Percentiles rank a stretch among this genome's conserved stretches.
These are phyloP conservation scores for Juglanconis oblonga DNA, from an alignment of 2,329 filamentous ascomycete species.

Conservation along the genomic window DNA sequence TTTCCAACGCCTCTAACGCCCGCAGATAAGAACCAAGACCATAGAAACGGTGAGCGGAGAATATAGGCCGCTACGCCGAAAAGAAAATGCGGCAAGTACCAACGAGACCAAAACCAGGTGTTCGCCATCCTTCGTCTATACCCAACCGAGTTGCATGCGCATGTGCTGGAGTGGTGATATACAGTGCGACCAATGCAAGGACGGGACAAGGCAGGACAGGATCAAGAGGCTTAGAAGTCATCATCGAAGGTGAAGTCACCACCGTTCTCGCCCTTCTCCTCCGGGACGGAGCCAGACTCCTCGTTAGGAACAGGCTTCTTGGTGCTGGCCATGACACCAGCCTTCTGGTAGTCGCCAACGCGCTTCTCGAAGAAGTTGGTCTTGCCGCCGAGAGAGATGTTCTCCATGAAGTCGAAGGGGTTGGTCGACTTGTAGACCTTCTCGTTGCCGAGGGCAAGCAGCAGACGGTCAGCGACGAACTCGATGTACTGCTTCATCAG, in stretches of 20 bases:
- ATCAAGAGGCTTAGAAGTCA: slow-evolving; percentile 71
- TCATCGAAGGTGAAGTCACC: slow-evolving; percentile 93
- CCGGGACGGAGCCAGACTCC: slow-evolving; percentile 37
- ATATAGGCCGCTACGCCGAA: slow-evolving; percentile 1
- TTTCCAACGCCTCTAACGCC: slow-evolving; percentile 14
- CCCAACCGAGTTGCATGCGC: slow-evolving; percentile 10
- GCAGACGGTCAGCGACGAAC: slow-evolving; percentile 94
- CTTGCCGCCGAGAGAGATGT: slow-evolving; percentile 97
- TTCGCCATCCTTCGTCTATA: slow-evolving; percentile 14
- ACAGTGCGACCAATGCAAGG: neutral
- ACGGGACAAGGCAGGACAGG: slow-evolving; percentile 15
- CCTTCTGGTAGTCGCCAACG: slow-evolving; percentile 99
- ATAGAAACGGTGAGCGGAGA: slow-evolving; percentile 3
- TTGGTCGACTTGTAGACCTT: slow-evolving; percentile 92
- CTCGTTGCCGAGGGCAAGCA: slow-evolving; percentile 87
- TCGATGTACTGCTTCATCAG: slow-evolving; percentile 99
- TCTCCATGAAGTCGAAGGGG: slow-evolving; percentile 99
- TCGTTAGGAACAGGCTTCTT: slow-evolving; percentile 59
- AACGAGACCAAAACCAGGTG: slow-evolving; percentile 1
- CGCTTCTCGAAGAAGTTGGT: slow-evolving; percentile 99
- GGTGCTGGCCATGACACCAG: slow-evolving; percentile 92
- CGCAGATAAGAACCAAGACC: slow-evolving; percentile 11
- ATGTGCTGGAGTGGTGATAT: slow-evolving; percentile 2
- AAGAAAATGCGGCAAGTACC: slow-evolving; percentile 4
- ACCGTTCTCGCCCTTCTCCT: slow-evolving; percentile 55